Evolutionary conservation across 83 land plant species (phyloP), one percentile per base, ranked within the genome.

Genomic region (Picea abies): DNA sequence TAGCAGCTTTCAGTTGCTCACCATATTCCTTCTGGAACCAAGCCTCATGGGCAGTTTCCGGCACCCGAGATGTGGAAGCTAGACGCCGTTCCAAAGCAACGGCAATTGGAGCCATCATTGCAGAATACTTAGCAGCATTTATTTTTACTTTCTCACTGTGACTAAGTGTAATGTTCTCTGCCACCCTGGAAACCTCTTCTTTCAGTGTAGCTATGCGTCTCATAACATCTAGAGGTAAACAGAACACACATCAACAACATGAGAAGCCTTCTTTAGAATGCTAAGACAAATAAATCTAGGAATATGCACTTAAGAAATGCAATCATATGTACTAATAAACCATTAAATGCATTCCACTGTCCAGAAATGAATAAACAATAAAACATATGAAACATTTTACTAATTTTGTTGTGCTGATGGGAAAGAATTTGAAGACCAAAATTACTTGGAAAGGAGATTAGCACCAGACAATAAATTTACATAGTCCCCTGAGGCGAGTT

Each of bases 31-130:
- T 85, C 78, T 92, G 99, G 84, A 98, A 98, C 98, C 98, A 96
- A 22, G 65, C 80, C 81, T 98, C 99, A 86, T 95, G 96, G 67
- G 92, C 90, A 71, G 97, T 96, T 82, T 93, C 97, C 85, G 99
- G 93, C 47, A 91, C 84, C 65, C 98, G 89, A 73, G 99, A 93
- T 15, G 99, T 98, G 25, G 94, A 85, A 75, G 92, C 86, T 52
- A 98, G 82, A 80, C 98, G 97, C 10, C 99, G 95, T 78, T 98
- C 99, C 87, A 98, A 89, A 22, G 97, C 93, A 76, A 92, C 94
- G 71, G 87, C 83, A 58, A 98, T 85, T n/a, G 99, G 99, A 70
- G 99, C 91, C 99, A 98, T 98, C 93, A 94, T 91, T 52, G 98
- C 99, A 37, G 95, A 90, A 83, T 96, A 98, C 79, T 93, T 98